These are phyloP conservation scores for Fraxinus paxiana DNA, from an alignment of 305 asterid species.

Conservation along the genomic window DNA sequence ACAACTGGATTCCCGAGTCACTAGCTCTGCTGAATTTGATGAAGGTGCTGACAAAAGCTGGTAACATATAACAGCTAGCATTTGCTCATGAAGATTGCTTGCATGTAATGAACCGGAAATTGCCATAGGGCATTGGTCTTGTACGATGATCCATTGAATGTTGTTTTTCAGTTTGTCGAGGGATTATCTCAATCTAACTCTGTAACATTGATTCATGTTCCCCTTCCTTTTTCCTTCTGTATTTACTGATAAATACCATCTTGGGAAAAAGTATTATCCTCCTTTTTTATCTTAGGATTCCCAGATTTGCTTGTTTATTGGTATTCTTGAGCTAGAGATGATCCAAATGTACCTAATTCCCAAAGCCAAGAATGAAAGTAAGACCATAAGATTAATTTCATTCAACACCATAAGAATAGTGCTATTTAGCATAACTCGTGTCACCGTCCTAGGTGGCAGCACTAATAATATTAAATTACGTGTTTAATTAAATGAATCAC, in stretches of 20 bases:
- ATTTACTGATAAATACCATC: not conserved
- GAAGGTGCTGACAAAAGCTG: slow-evolving; percentile 89
- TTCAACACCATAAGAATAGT: not conserved
- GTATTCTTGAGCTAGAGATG: not conserved
- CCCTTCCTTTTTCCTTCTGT: not conserved
- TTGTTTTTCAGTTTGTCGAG: not conserved
- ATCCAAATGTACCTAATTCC: not conserved
- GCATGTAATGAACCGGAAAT: not conserved
- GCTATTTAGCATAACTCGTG: not conserved
- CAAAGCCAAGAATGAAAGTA: not conserved
- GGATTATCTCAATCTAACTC: not conserved
- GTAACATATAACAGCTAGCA: slow-evolving; percentile 14
- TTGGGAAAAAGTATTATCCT: not conserved
- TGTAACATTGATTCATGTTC: not conserved
- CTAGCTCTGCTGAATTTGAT: slow-evolving; percentile 67
- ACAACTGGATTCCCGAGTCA: slow-evolving; percentile 78
- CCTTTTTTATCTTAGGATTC: not conserved
- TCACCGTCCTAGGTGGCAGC: not conserved
- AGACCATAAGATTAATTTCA: not conserved
- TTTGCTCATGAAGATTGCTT: not conserved
- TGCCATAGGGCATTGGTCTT: not conserved
- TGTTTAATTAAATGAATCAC: not conserved
- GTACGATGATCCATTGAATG: not conserved
- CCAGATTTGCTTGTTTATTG: not conserved
- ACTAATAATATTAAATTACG: not conserved